Evolutionary conservation across 2,329 filamentous ascomycete species (phyloP).

Genomic region (Kalmusia sp.): DNA sequence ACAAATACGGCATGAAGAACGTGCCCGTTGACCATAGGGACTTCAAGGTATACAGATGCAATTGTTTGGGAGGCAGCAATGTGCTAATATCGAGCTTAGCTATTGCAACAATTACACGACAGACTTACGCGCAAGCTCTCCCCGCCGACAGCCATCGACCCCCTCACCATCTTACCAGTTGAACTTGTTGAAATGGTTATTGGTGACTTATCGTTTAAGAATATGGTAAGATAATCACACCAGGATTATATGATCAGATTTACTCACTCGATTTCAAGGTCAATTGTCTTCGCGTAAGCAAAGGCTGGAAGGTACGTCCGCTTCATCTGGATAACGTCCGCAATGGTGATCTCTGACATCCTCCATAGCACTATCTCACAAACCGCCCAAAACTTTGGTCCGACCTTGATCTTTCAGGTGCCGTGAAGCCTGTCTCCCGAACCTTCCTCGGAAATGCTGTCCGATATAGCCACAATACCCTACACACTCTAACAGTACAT

Average conservation of each 20-base stretch:
- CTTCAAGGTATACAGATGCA: slow-evolving; percentile 34
- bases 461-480: slow-evolving; percentile 44
- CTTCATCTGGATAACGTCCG: not conserved
- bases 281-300: slow-evolving; percentile 62
- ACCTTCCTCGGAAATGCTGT: slow-evolving; percentile 53
- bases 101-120: slow-evolving; percentile 56
- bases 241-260: too few relatives aligned
- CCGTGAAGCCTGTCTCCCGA: slow-evolving; percentile 51
- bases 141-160: slow-evolving; percentile 56
- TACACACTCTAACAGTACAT: slow-evolving; percentile 42
- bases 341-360: slow-evolving; percentile 50
- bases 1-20: slow-evolving; percentile 63
- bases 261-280: too few relatives aligned
- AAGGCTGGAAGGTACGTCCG: slow-evolving; percentile 55
- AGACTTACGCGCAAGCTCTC: slow-evolving; percentile 53
- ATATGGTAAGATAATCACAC: too few relatives aligned
- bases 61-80: not conserved
- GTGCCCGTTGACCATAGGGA: slow-evolving; percentile 50
- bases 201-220: slow-evolving; percentile 59
- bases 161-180: slow-evolving; percentile 60
- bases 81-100: slow-evolving; percentile 31
- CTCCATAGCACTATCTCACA: slow-evolving; percentile 46
- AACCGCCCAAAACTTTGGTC: slow-evolving; percentile 58
- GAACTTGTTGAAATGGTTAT: slow-evolving; percentile 62
- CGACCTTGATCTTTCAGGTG: slow-evolving; percentile 59